Conservation (phyloP, 768 basidiomycete species). For the Boletus tylopilopsis region DNA sequence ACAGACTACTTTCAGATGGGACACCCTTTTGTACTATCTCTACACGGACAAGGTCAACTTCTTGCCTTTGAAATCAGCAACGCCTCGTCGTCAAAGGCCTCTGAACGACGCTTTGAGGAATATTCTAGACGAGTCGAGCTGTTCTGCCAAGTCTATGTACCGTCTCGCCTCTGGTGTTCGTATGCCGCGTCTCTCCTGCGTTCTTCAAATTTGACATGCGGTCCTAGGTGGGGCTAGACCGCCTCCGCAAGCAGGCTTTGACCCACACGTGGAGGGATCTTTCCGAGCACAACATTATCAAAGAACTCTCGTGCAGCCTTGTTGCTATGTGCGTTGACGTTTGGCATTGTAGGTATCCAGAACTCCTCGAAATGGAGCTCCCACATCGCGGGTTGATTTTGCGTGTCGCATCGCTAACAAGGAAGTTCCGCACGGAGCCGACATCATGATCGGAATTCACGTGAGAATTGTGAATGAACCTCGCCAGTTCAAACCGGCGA, state of each 20-base stretch:
- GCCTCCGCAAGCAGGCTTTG: slow-evolving; percentile 14
- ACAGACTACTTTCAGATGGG: slow-evolving; percentile 27
- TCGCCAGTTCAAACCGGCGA: no score
- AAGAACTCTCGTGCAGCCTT: no score
- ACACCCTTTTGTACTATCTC: slow-evolving; percentile 37
- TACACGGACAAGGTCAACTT: slow-evolving; percentile 35
- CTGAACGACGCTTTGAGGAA: slow-evolving; percentile 7
- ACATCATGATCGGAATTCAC: no score
- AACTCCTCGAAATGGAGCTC: no score
- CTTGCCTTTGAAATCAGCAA: slow-evolving; percentile 24
- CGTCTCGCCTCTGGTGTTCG: slow-evolving; percentile 38
- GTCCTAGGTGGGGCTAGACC: slow-evolving; percentile 19
- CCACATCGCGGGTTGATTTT: no score
- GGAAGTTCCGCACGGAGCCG: no score
- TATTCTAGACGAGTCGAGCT: slow-evolving; percentile 13
- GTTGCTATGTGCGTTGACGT: no score
- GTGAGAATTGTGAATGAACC: no score
- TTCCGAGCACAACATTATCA: no score
- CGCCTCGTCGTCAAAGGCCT: neutral
- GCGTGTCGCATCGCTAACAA: no score
- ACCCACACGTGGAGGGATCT: neutral
- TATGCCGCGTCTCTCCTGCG: neutral
- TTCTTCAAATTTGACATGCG: neutral
- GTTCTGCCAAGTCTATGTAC: slow-evolving; percentile 46
- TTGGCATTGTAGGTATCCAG: no score